A percentile compares a stretch with the other conserved stretches of the same genome.
phyloP scores from a whole-genome alignment of 352 stramenopile genomes.

The Phytophthora palmivora region DNA sequence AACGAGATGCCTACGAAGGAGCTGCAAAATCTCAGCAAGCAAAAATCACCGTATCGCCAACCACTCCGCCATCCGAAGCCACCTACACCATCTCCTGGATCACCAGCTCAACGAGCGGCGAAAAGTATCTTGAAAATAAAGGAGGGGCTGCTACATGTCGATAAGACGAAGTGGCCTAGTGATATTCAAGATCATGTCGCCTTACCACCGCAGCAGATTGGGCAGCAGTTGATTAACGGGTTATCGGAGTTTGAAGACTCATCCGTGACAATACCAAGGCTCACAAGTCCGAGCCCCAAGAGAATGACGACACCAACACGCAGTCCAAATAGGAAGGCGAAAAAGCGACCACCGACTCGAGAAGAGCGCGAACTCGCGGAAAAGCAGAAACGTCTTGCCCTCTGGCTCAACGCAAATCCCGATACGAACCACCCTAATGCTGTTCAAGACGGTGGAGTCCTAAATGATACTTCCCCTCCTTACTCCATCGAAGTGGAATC shows the following conservation, averaged over 20 bases:
- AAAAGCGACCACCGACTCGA: slow-evolving; percentile 23
- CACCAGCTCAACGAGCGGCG: slow-evolving; percentile 58
- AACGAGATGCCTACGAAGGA: slow-evolving; percentile 17
- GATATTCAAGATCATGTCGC: slow-evolving; percentile 11
- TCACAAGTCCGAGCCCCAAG: slow-evolving; percentile 7
- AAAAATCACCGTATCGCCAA: slow-evolving; percentile 54
- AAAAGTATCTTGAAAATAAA: slow-evolving; percentile 64
- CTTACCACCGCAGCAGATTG: slow-evolving; percentile 9
- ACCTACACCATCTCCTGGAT: slow-evolving; percentile 26
- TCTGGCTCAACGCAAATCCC: slow-evolving; percentile 28
- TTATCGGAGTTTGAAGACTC: slow-evolving; percentile 8
- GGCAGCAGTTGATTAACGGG: slow-evolving; percentile 6
- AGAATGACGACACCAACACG: slow-evolving; percentile 13
- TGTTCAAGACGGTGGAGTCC: not conserved
- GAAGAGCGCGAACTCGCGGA: slow-evolving; percentile 25
- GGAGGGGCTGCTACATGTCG: slow-evolving; percentile 42
- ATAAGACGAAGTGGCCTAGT: slow-evolving; percentile 13
- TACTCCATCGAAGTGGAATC: slow-evolving; percentile 52
- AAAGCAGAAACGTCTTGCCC: slow-evolving; percentile 26
- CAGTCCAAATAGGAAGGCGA: slow-evolving; percentile 30
- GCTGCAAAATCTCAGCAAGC: slow-evolving; percentile 16
- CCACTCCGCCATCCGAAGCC: slow-evolving; percentile 23
- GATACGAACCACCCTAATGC: not conserved
- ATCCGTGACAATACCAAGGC: slow-evolving; percentile 2
- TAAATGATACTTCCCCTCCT: not conserved